Base-by-base conservation (phyloP, 2,329 filamentous ascomycete species). In the Colletotrichum higginsianum region DNA sequence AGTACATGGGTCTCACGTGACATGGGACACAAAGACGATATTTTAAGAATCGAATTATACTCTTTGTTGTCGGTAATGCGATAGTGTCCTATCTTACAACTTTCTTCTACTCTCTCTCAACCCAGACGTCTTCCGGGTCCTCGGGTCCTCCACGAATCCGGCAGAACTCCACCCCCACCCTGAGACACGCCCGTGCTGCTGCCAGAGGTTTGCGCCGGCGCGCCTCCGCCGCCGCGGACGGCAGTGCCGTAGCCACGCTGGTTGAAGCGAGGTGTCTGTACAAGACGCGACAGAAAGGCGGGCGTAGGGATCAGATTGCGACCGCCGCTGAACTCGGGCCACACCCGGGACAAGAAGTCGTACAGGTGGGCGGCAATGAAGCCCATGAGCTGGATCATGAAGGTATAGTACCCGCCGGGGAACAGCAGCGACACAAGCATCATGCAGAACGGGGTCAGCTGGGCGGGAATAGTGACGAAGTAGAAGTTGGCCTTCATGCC, bases 251-350 rank as follows among this genome's bases (percentile, higher is more conserved):
- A 93, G 0, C 83, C 80, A 66, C 89, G 89, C 58, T 86, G 80
- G 57, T 83, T 80, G 23, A 82, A 80, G 62, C 84, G 84, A 26
- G 84, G 84, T 35, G 82, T 87, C 70, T 86, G 84, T 70, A 96
- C 92, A 75, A 93, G 88, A 66, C 87, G 87, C 71, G 89, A 90
- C 69, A 98, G 82, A 75, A 95, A 91, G 7, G 81, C 80, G 2
- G 96, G 96, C 0, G 95, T 96, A 16, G 87, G 85, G 46, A 98
- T 86, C 60, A 92, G 87, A 78, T 95, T 97, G 62, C 85, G 86
- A 0, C 96, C 96, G 67, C 94, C 93, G 42, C 95, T 96, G 79
- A 96, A 96, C 66, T 93, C 90, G 6, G 96, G 96, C 86, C 95
- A 98, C 52, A 98, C 87, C 60, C 94, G 89, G 2, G 93, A 94